Evolutionary conservation across 1,284 basidiomycete genomes (phyloP), one percentile per base, ranked within the genome.

Genomic region (Mycena citricolor): DNA sequence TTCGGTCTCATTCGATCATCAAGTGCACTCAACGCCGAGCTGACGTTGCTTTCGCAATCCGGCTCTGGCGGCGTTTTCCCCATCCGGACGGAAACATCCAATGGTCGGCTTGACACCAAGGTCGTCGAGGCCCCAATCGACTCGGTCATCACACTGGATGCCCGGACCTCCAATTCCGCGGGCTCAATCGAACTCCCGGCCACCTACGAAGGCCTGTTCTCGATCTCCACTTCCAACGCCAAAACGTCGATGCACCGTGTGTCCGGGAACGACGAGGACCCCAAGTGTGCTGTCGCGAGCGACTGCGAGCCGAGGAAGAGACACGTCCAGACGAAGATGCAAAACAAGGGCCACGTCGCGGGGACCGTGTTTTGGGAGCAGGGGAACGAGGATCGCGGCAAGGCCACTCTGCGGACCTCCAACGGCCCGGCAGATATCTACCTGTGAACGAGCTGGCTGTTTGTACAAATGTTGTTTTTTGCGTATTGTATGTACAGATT

Each of bases 121-220:
- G 23, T 52, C 28, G 29, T 5, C 4, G 30, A 34, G 22, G 21
- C 33, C 12, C 50, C 50, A 6, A 29, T 49, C 39, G 36, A 52
- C 32, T 17, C 39, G 14, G 24, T 19, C 4, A 28, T 52, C 8
- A 5, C 4, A 3, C 4, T 49, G 20, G 13, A 34, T 1, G 46
- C 39, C 10, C 16, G 4, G 14, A 45, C 50, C 13, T 36, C 50
- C 17, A 52, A 52, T 17, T 1, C 28, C 6, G 10, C 2, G 4
- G 46, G 42, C 1, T 14, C 23, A 16, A 11, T 44, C 2, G 6
- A 11, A 13, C 47, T 52, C 4, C 51, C 46, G 7, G 3, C 23
- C 6, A 45, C 51, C 2, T 52, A 40, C 37, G 51, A 52, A 16
- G 51, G 51, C 37, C 20, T 3, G n/a, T 40, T 49, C 22, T 14